These are phyloP conservation scores for Pestalotiopsis sp. DNA, from an alignment of 2,329 filamentous ascomycete species.

Conservation along the genomic window DNA sequence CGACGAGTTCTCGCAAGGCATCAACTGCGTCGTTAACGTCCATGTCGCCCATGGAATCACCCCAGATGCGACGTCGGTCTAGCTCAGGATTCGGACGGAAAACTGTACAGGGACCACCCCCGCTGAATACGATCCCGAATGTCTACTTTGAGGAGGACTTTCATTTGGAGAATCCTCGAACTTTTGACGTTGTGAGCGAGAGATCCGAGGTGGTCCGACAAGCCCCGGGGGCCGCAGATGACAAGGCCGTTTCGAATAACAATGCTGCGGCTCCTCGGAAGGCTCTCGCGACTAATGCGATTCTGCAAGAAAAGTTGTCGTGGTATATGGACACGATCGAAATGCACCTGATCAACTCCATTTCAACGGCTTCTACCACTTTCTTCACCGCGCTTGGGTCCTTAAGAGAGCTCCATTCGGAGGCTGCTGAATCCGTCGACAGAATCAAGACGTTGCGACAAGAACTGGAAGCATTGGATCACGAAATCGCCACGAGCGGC, in stretches of 20 bases:
- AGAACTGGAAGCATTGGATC: constrained; percentile 80
- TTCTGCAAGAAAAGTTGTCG: constrained; percentile 94
- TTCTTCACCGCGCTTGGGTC: constrained; percentile 96
- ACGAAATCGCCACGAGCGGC: constrained; percentile 84
- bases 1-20: constrained; percentile 39
- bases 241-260: constrained; percentile 60
- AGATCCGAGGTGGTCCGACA: constrained; percentile 91
- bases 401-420: constrained; percentile 85
- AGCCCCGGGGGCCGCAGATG: constrained; percentile 54
- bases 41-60: constrained; percentile 50
- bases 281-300: constrained; percentile 91
- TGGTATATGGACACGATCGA: constrained; percentile 99
- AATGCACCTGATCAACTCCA: constrained; percentile 93
- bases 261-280: constrained; percentile 70
- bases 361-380: constrained; percentile 91
- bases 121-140: constrained; percentile 85
- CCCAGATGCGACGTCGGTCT: constrained; percentile 44
- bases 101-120: constrained; percentile 73
- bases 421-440: constrained; percentile 87
- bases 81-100: constrained; percentile 58
- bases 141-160: constrained; percentile 97
- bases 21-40: constrained; percentile 52
- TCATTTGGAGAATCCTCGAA: constrained; percentile 92
- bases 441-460: constrained; percentile 80
- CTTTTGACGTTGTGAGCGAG: constrained; percentile 95